Percentiles rank a stretch among this genome's conserved stretches.
phyloP scores from a whole-genome alignment of 2,329 filamentous ascomycete genomes.

The Alternaria novae-zelandiae region DNA sequence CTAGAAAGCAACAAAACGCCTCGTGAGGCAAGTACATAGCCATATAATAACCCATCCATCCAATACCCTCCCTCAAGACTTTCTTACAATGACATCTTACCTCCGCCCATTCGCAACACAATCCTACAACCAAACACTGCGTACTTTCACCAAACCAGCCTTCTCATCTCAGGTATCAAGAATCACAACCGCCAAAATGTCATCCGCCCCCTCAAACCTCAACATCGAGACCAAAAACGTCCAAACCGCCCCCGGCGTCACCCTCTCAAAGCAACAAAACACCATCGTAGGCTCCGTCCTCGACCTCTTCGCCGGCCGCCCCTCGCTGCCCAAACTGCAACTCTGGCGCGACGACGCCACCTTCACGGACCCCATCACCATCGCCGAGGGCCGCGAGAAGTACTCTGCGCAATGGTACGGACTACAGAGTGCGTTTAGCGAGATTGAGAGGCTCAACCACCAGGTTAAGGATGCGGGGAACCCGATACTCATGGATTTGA shows the following conservation, averaged over 20 bases:
- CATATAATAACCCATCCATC: slow-evolving; percentile 4
- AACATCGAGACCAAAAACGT: slow-evolving; percentile 64
- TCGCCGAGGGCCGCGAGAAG: slow-evolving; percentile 62
- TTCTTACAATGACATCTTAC: slow-evolving; percentile 15
- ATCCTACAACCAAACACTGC: slow-evolving; percentile 21
- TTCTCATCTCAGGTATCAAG: slow-evolving; percentile 15
- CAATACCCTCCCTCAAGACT: neutral
- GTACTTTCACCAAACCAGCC: slow-evolving; percentile 24
- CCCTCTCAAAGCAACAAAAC: slow-evolving; percentile 58
- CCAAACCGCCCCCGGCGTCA: slow-evolving; percentile 59
- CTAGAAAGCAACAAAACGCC: neutral
- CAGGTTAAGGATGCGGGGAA: slow-evolving; percentile 63
- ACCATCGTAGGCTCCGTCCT: slow-evolving; percentile 65
- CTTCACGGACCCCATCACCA: slow-evolving; percentile 66
- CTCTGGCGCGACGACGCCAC: slow-evolving; percentile 65
- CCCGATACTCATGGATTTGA: slow-evolving; percentile 64
- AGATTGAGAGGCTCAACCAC: slow-evolving; percentile 63
- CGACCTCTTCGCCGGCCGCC: slow-evolving; percentile 67
- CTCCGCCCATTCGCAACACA: slow-evolving; percentile 23
- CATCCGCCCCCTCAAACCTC: slow-evolving; percentile 34
- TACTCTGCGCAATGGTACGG: slow-evolving; percentile 65
- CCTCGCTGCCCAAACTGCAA: slow-evolving; percentile 63
- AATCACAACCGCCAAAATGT: slow-evolving; percentile 38
- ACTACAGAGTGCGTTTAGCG: slow-evolving; percentile 62
- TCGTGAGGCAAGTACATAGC: neutral